A percentile compares a stretch with the other conserved stretches of the same genome.
phyloP scores from a whole-genome alignment of 345 rosid genomes.

The Salix udensis region DNA sequence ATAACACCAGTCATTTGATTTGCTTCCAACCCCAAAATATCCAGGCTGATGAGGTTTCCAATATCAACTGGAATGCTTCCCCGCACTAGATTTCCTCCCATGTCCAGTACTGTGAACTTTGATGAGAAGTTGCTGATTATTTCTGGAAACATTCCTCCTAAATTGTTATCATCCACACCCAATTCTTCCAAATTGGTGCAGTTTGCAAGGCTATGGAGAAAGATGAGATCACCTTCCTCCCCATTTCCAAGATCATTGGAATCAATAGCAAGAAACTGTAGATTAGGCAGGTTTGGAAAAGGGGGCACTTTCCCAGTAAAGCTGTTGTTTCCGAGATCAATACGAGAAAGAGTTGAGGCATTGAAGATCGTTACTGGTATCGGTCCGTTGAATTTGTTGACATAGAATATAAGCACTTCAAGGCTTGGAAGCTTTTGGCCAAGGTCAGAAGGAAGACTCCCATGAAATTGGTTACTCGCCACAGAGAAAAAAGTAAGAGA shows the following conservation, averaged over 20 bases:
- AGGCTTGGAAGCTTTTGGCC: constrained; percentile 19
- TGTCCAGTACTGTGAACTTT: too few species aligned
- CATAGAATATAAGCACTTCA: not conserved
- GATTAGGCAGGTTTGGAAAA: not conserved
- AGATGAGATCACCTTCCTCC: not conserved
- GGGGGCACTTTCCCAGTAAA: constrained; percentile 12
- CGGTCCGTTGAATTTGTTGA: constrained; percentile 15
- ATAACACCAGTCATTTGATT: not conserved
- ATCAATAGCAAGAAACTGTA: not conserved
- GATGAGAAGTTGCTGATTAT: too few species aligned
- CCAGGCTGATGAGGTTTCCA: too few species aligned
- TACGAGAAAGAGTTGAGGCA: not conserved
- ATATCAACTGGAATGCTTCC: too few species aligned
- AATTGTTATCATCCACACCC: too few species aligned
- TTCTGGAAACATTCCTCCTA: too few species aligned
- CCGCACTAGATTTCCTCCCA: too few species aligned
- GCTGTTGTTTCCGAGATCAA: not conserved
- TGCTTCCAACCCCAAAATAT: fast-evolving
- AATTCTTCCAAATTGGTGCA: not conserved
- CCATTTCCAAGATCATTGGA: not conserved
- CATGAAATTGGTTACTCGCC: constrained; percentile 16
- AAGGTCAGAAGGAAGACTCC: not conserved
- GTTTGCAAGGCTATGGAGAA: constrained; percentile 6
- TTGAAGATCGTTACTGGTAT: constrained; percentile 24
- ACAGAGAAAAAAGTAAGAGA: not conserved